Conservation (phyloP, 768 basidiomycete genomes). For the Hydnum rufescens region DNA sequence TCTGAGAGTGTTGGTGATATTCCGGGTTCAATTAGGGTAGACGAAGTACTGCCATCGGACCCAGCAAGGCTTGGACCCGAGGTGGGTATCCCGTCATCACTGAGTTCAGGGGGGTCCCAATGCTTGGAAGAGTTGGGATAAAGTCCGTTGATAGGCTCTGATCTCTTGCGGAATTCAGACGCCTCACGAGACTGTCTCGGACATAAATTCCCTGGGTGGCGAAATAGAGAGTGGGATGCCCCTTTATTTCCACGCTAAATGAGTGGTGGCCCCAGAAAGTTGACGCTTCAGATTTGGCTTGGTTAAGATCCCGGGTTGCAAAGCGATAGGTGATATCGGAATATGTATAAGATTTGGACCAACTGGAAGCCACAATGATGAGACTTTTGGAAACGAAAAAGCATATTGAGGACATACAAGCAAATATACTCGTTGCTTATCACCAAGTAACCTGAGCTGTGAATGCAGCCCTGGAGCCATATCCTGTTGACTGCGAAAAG, state of each 20-base stretch:
- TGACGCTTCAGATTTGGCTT: conserved; percentile 19
- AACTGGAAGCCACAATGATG: conserved; percentile 12
- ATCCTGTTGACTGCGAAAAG: conserved; percentile 6
- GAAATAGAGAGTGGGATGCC: conserved; percentile 32
- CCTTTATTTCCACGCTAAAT: conserved; percentile 28
- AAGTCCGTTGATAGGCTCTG: not conserved
- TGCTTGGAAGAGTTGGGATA: not conserved
- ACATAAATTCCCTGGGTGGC: conserved; percentile 16
- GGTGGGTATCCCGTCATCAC: too few species aligned
- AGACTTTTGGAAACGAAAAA: not conserved
- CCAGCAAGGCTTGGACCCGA: too few species aligned
- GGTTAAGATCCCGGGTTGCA: conserved; percentile 22
- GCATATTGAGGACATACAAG: conserved; percentile 13
- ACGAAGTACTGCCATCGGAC: too few species aligned
- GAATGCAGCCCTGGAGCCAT: conserved; percentile 19
- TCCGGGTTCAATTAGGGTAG: not conserved
- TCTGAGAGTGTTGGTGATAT: too few species aligned
- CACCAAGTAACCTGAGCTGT: conserved; percentile 25
- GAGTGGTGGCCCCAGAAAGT: conserved; percentile 19
- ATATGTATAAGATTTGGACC: conserved; percentile 19
- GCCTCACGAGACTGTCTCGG: conserved; percentile 27
- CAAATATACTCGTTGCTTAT: conserved; percentile 23
- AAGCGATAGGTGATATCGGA: conserved; percentile 26
- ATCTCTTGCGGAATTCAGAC: conserved; percentile 16
- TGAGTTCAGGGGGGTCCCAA: too few species aligned